Percentiles rank a stretch among this genome's conserved stretches.
Conservation (phyloP, 1,284 basidiomycete species). For the Leucoagaricus sp. region DNA sequence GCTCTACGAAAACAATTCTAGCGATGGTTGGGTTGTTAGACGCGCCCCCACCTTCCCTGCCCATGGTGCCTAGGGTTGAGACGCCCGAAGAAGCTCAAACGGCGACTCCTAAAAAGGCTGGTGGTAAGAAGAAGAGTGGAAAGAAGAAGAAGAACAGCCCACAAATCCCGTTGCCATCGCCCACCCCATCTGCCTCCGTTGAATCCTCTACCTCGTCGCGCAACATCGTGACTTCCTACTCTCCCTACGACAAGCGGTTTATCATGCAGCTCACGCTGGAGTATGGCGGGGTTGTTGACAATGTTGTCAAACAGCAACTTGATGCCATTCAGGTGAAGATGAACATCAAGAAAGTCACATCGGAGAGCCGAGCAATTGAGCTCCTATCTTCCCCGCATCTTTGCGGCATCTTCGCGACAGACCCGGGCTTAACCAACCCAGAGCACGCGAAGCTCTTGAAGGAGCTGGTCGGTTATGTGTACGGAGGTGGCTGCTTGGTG, state of each 20-base stretch:
- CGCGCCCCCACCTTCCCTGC: conserved; percentile 5
- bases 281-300: conserved; percentile 20
- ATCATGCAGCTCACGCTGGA: conserved; percentile 28
- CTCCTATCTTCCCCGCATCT: conserved; percentile 28
- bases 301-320: conserved; percentile 22
- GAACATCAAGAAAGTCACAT: conserved; percentile 23
- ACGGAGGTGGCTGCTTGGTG: conserved; percentile 31
- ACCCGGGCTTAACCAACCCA: conserved; percentile 24
- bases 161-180: neutral
- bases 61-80: neutral
- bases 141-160: conserved; percentile 2
- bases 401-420: conserved; percentile 30
- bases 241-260: conserved; percentile 16
- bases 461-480: conserved; percentile 27
- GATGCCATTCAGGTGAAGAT: conserved; percentile 23
- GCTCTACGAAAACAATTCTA: conserved; percentile 30
- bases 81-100: neutral
- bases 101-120: neutral
- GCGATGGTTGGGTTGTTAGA: conserved; percentile 36
- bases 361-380: conserved; percentile 21
- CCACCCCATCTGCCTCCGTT: neutral
- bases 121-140: conserved; percentile 1
- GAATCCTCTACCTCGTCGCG: neutral
- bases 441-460: conserved; percentile 22
- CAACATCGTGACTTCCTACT: neutral